phyloP scores from a whole-genome alignment of 345 rosid species.

The Xanthoceras sorbifolium region DNA sequence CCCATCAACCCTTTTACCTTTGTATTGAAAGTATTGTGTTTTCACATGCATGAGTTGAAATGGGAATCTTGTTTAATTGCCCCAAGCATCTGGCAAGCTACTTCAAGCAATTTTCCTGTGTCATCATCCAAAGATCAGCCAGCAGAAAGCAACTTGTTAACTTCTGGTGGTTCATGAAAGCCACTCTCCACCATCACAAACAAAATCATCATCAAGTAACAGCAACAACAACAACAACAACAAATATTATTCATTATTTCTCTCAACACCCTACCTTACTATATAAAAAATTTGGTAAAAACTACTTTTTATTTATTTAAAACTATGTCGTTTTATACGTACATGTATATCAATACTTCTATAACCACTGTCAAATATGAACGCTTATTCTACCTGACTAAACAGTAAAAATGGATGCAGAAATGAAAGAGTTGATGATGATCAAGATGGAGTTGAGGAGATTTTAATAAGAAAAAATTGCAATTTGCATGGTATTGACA shows the following conservation, averaged over 20 bases:
- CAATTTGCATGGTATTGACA: conserved; percentile 2
- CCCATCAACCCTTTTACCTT: too few species aligned
- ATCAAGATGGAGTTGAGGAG: neutral
- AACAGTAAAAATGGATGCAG: too few species aligned
- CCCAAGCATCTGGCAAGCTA: conserved; percentile 65
- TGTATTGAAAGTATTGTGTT: neutral
- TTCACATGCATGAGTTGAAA: conserved; percentile 45
- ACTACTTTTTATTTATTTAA: too few species aligned
- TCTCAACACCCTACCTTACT: too few species aligned
- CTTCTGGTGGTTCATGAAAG: conserved; percentile 21
- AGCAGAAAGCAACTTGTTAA: conserved; percentile 19
- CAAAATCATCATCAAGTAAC: neutral
- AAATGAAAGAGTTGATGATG: neutral
- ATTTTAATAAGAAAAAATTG: neutral
- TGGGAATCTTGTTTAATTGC: conserved; percentile 60
- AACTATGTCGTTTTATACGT: too few species aligned
- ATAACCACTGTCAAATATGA: too few species aligned
- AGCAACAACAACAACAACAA: neutral
- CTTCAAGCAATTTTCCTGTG: conserved; percentile 80
- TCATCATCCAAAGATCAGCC: neutral
- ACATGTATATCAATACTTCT: too few species aligned
- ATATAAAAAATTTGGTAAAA: too few species aligned
- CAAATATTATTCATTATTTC: neutral
- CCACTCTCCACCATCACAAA: conserved; percentile 7
- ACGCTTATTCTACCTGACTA: too few species aligned